phyloP scores from a whole-genome alignment of 352 stramenopile species.

The Globisporangium echinulatum region DNA sequence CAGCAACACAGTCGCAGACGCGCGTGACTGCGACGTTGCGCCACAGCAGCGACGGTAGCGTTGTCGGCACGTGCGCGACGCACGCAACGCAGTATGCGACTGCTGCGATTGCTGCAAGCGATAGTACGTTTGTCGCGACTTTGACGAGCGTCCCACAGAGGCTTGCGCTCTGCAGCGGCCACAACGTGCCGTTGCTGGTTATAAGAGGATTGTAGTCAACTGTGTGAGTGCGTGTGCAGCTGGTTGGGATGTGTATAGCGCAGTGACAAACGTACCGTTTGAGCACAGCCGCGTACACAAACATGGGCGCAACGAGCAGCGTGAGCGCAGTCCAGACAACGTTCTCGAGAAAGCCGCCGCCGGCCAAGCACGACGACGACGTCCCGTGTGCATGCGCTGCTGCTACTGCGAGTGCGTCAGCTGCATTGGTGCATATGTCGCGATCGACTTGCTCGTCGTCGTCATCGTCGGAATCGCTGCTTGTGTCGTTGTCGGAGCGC shows the following conservation, averaged over 20 bases:
- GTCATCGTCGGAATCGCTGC: constrained; percentile 11
- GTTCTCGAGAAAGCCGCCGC: constrained; percentile 37
- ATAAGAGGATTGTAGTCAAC: background rate
- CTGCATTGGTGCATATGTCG: constrained; percentile 7
- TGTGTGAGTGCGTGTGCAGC: no score
- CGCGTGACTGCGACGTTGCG: constrained; percentile 21
- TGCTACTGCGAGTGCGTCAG: constrained; percentile 10
- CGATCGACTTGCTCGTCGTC: background rate
- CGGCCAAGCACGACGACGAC: constrained; percentile 24
- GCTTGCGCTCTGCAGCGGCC: constrained; percentile 33
- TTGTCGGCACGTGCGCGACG: constrained; percentile 5
- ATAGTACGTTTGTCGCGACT: constrained; percentile 30
- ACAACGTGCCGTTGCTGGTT: constrained; percentile 13
- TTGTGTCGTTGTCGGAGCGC: constrained; percentile 14
- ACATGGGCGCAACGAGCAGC: constrained; percentile 29
- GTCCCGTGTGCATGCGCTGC: background rate
- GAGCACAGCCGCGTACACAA: constrained; percentile 35
- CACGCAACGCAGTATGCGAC: constrained; percentile 25
- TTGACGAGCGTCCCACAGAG: constrained; percentile 23
- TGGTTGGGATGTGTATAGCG: background rate
- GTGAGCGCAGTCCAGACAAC: constrained; percentile 46
- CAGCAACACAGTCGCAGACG: constrained; percentile 7
- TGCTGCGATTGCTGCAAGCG: constrained; percentile 12
- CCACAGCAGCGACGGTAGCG: constrained; percentile 14
- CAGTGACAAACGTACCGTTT: constrained; percentile 3